These are phyloP conservation scores for Claviceps purpurea DNA, from an alignment of 2,329 filamentous ascomycete species.

Conservation along the genomic window DNA sequence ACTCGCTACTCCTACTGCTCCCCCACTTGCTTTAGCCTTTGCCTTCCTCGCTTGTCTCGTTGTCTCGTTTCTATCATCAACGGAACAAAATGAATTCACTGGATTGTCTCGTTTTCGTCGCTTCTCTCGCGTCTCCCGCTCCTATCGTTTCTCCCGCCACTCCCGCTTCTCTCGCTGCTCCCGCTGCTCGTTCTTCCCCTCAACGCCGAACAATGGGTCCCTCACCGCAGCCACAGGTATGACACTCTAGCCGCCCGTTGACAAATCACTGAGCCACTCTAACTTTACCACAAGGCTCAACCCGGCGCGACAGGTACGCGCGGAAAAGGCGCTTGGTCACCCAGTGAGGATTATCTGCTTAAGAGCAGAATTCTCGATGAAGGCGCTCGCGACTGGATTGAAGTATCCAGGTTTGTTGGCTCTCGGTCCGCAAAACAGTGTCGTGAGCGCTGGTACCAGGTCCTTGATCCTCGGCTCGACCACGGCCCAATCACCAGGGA, in stretches of 20 bases:
- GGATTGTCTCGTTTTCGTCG: background rate
- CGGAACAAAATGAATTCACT: background rate
- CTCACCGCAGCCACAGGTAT: background rate
- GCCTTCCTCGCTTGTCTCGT: background rate
- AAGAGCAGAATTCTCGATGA: slow-evolving; percentile 57
- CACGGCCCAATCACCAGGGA: slow-evolving; percentile 61
- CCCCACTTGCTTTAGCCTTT: too few relatives aligned
- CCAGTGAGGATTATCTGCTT: slow-evolving; percentile 58
- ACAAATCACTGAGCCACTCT: background rate
- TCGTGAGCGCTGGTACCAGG: slow-evolving; percentile 86
- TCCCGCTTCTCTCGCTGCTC: background rate
- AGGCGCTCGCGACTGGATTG: slow-evolving; percentile 79
- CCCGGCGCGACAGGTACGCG: slow-evolving; percentile 7
- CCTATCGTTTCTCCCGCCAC: background rate
- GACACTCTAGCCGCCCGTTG: too few relatives aligned
- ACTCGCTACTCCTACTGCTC: too few relatives aligned
- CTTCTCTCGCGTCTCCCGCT: background rate
- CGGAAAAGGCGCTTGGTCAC: slow-evolving; percentile 67
- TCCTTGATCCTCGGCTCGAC: slow-evolving; percentile 65
- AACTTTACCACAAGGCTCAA: background rate
- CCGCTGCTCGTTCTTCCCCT: background rate
- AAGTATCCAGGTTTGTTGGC: slow-evolving; percentile 62
- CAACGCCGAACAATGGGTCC: background rate
- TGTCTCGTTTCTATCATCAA: background rate
- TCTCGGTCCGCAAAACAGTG: slow-evolving; percentile 87